phyloP scores from a whole-genome alignment of 345 rosid species.

The Triadica sebifera region DNA sequence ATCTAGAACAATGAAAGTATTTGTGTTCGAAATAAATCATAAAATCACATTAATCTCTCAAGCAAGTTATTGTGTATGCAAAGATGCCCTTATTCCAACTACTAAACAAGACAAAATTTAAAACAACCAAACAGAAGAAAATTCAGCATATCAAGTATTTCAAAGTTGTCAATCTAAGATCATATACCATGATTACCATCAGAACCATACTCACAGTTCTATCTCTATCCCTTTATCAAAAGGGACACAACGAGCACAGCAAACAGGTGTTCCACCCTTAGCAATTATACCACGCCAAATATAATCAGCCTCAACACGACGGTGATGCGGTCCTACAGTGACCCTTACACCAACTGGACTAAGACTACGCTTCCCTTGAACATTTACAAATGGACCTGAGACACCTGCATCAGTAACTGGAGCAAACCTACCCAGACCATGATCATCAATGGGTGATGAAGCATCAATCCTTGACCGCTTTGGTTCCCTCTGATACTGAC shows the following conservation, averaged over 20 bases:
- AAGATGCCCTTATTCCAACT: neutral
- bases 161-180: neutral
- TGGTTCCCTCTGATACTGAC: slow-evolving; percentile 55
- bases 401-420: slow-evolving; percentile 40
- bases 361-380: slow-evolving; percentile 36
- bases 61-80: neutral
- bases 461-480: slow-evolving; percentile 72
- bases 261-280: slow-evolving; percentile 77
- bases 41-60: slow-evolving; percentile 13
- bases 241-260: slow-evolving; percentile 71
- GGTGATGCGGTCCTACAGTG: slow-evolving; percentile 32
- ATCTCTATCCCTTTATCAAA: slow-evolving; percentile 48
- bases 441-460: slow-evolving; percentile 44
- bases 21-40: neutral
- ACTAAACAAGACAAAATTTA: slow-evolving; percentile 1
- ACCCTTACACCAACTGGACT: slow-evolving; percentile 47
- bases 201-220: slow-evolving; percentile 54
- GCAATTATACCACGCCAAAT: slow-evolving; percentile 77
- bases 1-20: neutral
- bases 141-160: neutral
- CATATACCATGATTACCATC: neutral
- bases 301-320: slow-evolving; percentile 46
- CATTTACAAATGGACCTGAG: slow-evolving; percentile 29
- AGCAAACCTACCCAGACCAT: slow-evolving; percentile 44
- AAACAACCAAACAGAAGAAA: neutral